Percentiles rank a stretch among this genome's conserved stretches.
Conservation (phyloP, 2,329 filamentous ascomycete species). For the Cordyceps cicadae region DNA sequence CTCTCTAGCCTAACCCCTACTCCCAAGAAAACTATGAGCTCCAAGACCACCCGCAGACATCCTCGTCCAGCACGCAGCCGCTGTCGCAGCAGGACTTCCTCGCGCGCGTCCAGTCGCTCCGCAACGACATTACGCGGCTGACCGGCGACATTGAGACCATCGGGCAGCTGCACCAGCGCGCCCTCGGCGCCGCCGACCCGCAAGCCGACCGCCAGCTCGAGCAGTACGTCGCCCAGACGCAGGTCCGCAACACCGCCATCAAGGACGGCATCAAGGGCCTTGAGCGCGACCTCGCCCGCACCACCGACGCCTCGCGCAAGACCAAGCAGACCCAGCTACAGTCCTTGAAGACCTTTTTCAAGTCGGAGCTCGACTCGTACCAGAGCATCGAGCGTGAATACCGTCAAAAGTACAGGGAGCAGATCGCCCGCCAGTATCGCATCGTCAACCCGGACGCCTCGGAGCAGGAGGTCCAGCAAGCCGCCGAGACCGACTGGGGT, state of each 20-base stretch:
- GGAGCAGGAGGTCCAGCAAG: conserved; percentile 62
- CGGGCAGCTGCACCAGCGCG: conserved; percentile 61
- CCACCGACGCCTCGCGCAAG: conserved; percentile 48
- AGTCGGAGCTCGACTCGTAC: conserved; percentile 62
- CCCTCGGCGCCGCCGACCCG: conserved; percentile 57
- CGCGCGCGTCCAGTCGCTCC: conserved; percentile 55
- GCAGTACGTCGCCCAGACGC: conserved; percentile 59
- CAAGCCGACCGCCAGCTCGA: conserved; percentile 52
- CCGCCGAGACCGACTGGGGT: conserved; percentile 63
- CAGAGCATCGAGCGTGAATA: conserved; percentile 64
- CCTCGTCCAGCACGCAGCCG: conserved; percentile 20
- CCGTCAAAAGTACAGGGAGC: conserved; percentile 62
- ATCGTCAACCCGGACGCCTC: conserved; percentile 77
- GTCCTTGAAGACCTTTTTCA: conserved; percentile 63
- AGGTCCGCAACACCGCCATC: conserved; percentile 65
- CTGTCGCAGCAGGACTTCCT: conserved; percentile 62
- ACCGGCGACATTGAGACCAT: conserved; percentile 61
- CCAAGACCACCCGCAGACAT: conserved; percentile 26
- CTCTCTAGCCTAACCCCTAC: conserved; percentile 22
- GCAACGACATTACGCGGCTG: conserved; percentile 59
- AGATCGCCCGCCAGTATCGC: conserved; percentile 71
- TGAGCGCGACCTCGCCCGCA: conserved; percentile 61
- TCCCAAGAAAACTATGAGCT: conserved; percentile 38
- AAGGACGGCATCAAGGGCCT: conserved; percentile 71
- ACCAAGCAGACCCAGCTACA: conserved; percentile 64